A percentile compares a stretch with the other conserved stretches of the same genome.
These are phyloP conservation scores for Fusarium torreyae DNA, from an alignment of 2,329 filamentous ascomycete species.

Conservation along the genomic window DNA sequence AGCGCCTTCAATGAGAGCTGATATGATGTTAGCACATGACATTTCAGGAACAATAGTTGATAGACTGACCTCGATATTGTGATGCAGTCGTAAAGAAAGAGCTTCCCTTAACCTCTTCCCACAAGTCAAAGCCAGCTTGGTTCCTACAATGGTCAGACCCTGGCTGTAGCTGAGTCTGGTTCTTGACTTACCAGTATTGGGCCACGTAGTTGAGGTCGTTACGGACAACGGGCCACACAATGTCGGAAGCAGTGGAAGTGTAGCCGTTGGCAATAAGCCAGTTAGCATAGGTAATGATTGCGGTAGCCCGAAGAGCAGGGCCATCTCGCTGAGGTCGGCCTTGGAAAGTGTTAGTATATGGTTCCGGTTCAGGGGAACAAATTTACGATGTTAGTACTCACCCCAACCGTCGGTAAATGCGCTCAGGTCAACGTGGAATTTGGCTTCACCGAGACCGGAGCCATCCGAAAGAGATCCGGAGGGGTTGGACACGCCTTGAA, in stretches of 20 bases:
- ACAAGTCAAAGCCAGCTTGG: conserved; percentile 79
- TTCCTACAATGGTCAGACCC: conserved; percentile 57
- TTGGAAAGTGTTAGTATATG: conserved; percentile 40
- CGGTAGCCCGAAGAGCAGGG: conserved; percentile 81
- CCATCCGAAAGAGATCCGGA: conserved; percentile 72
- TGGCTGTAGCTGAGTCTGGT: neutral
- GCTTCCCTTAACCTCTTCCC: conserved; percentile 84
- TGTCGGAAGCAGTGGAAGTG: conserved; percentile 66
- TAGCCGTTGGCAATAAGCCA: conserved; percentile 79
- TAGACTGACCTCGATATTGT: conserved; percentile 72
- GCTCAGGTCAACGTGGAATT: conserved; percentile 76
- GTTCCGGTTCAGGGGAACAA: neutral
- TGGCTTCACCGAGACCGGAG: conserved; percentile 77
- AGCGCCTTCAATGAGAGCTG: conserved; percentile 76
- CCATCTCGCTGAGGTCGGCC: conserved; percentile 85
- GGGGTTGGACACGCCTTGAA: conserved; percentile 79
- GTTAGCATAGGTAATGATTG: conserved; percentile 79
- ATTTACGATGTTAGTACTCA: conserved; percentile 29
- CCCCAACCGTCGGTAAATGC: conserved; percentile 79
- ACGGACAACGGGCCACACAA: conserved; percentile 80
- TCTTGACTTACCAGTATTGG: conserved; percentile 72
- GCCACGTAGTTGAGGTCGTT: conserved; percentile 84
- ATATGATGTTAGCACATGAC: neutral
- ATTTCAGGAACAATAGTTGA: no score
- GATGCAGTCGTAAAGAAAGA: conserved; percentile 84